Base-by-base conservation (phyloP, 148 eudicot genomes). In the Arctostaphylos glauca region DNA sequence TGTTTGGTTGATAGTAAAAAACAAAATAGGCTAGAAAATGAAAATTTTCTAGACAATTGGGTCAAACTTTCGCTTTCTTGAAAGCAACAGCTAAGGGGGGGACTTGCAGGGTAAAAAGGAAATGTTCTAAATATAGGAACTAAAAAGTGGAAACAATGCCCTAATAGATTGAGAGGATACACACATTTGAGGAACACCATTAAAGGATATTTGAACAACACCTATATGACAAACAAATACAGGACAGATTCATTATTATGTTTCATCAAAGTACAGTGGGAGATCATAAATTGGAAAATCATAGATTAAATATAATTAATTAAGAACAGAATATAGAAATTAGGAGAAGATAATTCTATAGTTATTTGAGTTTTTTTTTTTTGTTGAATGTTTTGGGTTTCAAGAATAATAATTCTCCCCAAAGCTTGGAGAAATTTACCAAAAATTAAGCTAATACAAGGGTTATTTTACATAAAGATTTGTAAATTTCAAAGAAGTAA, bases 11-110 rank as follows among this genome's bases (percentile, higher is more conserved):
- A 66, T 31, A 31, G 75, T 41, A 38, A 74, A 74, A 77, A 83
- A 48, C 83, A 84, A 84, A 83, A 81, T 31, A 73, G 90, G 81
- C 86, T 78, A 90, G 54, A 81, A 81, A 76, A 75, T 21, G 66
- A 77, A 48, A 10, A 1, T 8, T 64, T 52, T 67, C 0, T 54
- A 64, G 56, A 79, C 60, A 62, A 56, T 73, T 78, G 87, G 91
- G 97, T 94, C 97, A 92, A 94, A 94, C 78, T 87, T 79, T 77
- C 85, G 86, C 89, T 83, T 79, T 88, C 85, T 56, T 89, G 98
- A 92, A 94, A 94, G 95, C 93, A 91, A 94, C 95, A 88, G 83
- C 82, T 90, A 81, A 89, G 83, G 86, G 88, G 87, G 73, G 82
- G 81, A 31, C 38, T 86, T 82, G 86, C 87, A 85, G 78, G 59